Base-by-base conservation (phyloP, 2,329 filamentous ascomycete species). In the Aquanectria penicillioides region DNA sequence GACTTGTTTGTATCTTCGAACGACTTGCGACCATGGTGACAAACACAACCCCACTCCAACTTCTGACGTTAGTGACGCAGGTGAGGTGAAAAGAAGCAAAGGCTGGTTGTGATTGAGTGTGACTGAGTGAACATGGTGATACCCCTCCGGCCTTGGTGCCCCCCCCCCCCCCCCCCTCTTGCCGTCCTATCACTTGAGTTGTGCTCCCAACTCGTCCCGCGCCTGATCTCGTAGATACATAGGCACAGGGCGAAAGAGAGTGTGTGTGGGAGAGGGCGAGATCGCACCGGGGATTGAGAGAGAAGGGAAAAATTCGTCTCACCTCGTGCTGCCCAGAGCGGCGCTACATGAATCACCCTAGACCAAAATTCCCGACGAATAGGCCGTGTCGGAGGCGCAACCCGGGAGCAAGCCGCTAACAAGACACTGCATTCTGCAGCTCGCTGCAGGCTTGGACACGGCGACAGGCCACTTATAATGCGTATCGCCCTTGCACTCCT, bases 401-500 rank as follows among this genome's bases (percentile, higher is more conserved):
- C 47, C 61, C 61, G 53, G 59, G 56, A 26, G 54, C 29, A 59
- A 38, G 59, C 57, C 62, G 47, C 64, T 59, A 69, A 37, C 61
- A 58, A 57, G 47, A 50, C 31, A 67, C 51, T 65, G 57, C 58
- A 60, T 44, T 63, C 52, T 66, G 44, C 54, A 54, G 41, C 37
- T 23, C 49, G 29, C 57, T 68, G 64, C 66, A 63, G 43, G 55
- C 28, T 56, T 51, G 31, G 61, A 57, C 40, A 52, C 61, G 44
- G 57, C 55, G 52, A 33, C 41, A 60, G 46, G 20, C 67, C 67
- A 69, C 53, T 69, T 64, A 69, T 48, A 53, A 59, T 37, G 22
- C 61, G 58, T 53, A 57, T 63, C 61, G 63, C 51, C 58, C 56
- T 57, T 57, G 36, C 40, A 28, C 49, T 59, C 44, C 18, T 41